A percentile compares a stretch with the other conserved stretches of the same genome.
These are phyloP conservation scores for Dendrobium catenatum DNA, from an alignment of 106 monocot genomes.

Conservation along the genomic window DNA sequence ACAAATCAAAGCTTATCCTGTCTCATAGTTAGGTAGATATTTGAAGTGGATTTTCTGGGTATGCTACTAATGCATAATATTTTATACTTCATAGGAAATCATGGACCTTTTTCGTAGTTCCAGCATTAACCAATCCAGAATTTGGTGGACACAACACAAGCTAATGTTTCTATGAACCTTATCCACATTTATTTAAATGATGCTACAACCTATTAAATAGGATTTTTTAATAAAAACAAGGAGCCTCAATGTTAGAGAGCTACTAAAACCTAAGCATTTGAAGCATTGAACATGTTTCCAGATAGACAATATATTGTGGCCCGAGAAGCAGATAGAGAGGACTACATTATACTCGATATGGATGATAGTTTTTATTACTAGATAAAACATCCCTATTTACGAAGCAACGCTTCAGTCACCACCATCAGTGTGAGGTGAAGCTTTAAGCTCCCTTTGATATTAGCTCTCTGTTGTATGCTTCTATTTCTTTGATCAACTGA, in stretches of 20 bases:
- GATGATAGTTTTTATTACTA: background rate
- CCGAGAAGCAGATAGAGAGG: background rate
- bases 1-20: too few relatives aligned
- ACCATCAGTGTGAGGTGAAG: background rate
- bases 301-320: background rate
- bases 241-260: background rate
- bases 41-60: background rate
- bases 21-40: background rate
- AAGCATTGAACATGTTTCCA: background rate
- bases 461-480: background rate
- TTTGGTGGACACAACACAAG: background rate
- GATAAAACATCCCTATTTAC: too few relatives aligned
- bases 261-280: background rate
- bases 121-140: too few relatives aligned
- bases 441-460: background rate
- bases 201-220: background rate
- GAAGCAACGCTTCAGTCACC: too few relatives aligned
- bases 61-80: background rate
- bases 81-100: background rate
- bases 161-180: background rate
- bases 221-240: too few relatives aligned
- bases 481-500: background rate
- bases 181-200: background rate
- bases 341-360: background rate
- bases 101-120: background rate